A percentile compares a stretch with the other conserved stretches of the same genome.
Evolutionary conservation across 1,284 basidiomycete genomes (phyloP).

Genomic region (Cronartium ribicola): DNA sequence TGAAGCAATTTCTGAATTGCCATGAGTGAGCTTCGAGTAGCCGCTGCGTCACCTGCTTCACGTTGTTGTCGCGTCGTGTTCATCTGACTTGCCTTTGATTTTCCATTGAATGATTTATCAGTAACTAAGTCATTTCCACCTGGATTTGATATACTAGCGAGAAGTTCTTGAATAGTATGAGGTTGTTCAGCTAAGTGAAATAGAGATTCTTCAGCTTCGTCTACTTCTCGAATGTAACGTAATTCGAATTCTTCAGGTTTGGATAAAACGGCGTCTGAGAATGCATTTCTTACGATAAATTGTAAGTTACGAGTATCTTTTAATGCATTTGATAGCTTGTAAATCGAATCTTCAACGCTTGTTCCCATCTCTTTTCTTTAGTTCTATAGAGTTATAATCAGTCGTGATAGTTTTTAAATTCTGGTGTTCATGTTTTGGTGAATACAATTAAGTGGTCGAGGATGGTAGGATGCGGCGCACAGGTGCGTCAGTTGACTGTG

Average conservation of each 20-base stretch:
- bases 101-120: slow-evolving; percentile 6
- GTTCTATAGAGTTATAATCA: background rate
- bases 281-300: slow-evolving; percentile 18
- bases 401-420: background rate
- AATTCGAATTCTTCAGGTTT: slow-evolving; percentile 35
- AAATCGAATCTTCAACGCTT: slow-evolving; percentile 11
- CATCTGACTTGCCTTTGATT: background rate
- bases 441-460: too few relatives aligned
- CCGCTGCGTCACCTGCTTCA: slow-evolving; percentile 15
- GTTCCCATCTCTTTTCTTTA: background rate
- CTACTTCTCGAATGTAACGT: slow-evolving; percentile 27
- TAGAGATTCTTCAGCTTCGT: slow-evolving; percentile 33
- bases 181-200: slow-evolving; percentile 19
- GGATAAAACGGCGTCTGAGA: slow-evolving; percentile 19
- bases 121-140: background rate
- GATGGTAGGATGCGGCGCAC: too few relatives aligned
- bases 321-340: slow-evolving; percentile 15
- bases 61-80: background rate
- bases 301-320: slow-evolving; percentile 15
- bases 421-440: too few relatives aligned
- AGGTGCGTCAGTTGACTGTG: too few relatives aligned
- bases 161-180: slow-evolving; percentile 1
- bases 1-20: slow-evolving; percentile 30
- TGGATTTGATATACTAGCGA: slow-evolving; percentile 17
- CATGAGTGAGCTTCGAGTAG: slow-evolving; percentile 26